A percentile compares a stretch with the other conserved stretches of the same genome.
These are phyloP conservation scores for Xylaria intraflava DNA, from an alignment of 495 filamentous ascomycete species.

Conservation along the genomic window DNA sequence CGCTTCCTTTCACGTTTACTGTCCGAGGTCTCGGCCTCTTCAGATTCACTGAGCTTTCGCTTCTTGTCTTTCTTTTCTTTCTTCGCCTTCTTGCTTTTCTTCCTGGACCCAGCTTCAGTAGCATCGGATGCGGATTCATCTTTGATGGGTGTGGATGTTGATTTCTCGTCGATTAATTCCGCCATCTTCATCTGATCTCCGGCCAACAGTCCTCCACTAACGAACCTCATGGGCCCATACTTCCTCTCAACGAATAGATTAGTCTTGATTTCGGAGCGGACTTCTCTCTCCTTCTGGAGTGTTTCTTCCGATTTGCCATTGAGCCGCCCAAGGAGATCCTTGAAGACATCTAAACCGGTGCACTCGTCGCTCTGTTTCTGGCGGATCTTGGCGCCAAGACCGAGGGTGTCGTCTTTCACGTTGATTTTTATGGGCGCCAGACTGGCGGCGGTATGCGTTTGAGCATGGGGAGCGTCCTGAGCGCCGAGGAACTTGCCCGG, in stretches of 20 bases:
- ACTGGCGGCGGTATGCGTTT: slow-evolving; percentile 67
- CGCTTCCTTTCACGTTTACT: slow-evolving; percentile 30
- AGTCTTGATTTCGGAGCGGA: slow-evolving; percentile 55
- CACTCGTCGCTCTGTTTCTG: slow-evolving; percentile 62
- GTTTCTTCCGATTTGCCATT: slow-evolving; percentile 76
- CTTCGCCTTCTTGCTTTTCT: slow-evolving; percentile 16
- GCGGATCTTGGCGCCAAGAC: slow-evolving; percentile 66
- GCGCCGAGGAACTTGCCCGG: slow-evolving; percentile 76
- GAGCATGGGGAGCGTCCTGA: slow-evolving; percentile 61
- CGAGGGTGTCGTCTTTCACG: slow-evolving; percentile 83
- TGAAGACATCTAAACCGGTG: slow-evolving; percentile 75
- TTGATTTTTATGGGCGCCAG: slow-evolving; percentile 69
- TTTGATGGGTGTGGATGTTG: slow-evolving; percentile 4
- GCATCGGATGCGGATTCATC: slow-evolving; percentile 8
- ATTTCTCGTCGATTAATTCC: slow-evolving; percentile 12
- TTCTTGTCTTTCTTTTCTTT: slow-evolving; percentile 37
- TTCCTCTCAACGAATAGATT: slow-evolving; percentile 61
- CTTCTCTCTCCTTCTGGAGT: slow-evolving; percentile 57
- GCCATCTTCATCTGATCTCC: slow-evolving; percentile 52
- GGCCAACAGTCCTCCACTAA: slow-evolving; percentile 70
- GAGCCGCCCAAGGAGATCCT: slow-evolving; percentile 74
- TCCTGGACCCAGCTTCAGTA: neutral
- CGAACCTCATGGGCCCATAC: slow-evolving; percentile 70
- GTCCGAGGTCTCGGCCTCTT: slow-evolving; percentile 21
- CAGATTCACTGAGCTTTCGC: slow-evolving; percentile 30